phyloP scores from a whole-genome alignment of 257 asterid species.

The Penstemon eatonii region DNA sequence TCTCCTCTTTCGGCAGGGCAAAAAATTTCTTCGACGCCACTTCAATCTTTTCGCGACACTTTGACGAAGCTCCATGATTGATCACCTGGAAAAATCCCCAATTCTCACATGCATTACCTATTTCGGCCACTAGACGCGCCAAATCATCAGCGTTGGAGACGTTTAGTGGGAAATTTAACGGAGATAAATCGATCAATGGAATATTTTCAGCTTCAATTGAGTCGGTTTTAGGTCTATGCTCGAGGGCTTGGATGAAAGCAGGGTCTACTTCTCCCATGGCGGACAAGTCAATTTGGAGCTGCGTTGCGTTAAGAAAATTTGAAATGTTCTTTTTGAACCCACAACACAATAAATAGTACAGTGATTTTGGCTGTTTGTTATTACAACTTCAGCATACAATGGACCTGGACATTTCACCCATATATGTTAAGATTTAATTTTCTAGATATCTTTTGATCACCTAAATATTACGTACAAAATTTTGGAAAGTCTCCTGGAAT shows the following conservation, averaged over 20 bases:
- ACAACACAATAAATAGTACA: not conserved
- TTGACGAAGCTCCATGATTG: constrained; percentile 47
- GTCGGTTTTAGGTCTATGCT: constrained; percentile 45
- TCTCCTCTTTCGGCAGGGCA: constrained; percentile 41
- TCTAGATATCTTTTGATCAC: too few relatives aligned
- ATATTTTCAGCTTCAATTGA: constrained; percentile 38
- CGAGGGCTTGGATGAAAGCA: constrained; percentile 36
- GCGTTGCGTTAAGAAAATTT: too few relatives aligned
- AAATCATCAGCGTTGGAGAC: constrained; percentile 7
- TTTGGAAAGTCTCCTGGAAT: too few relatives aligned
- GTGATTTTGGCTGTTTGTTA: not conserved
- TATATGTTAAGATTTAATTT: too few relatives aligned
- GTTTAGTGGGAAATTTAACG: not conserved
- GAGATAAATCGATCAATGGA: constrained; percentile 48
- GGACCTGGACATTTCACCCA: constrained; percentile 6
- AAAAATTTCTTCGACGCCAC: constrained; percentile 37
- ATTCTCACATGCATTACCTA: constrained; percentile 43
- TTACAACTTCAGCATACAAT: not conserved
- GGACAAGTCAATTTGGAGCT: not conserved
- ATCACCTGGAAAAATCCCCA: constrained; percentile 68
- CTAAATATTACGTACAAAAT: too few relatives aligned
- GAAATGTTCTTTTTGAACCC: too few relatives aligned
- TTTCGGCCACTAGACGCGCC: constrained; percentile 29
- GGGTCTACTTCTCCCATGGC: constrained; percentile 39
- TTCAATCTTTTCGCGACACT: constrained; percentile 29